Percentiles rank a stretch among this genome's conserved stretches.
Evolutionary conservation across 1,284 basidiomycete species (phyloP).

Genomic region (Puccinia hordei): DNA sequence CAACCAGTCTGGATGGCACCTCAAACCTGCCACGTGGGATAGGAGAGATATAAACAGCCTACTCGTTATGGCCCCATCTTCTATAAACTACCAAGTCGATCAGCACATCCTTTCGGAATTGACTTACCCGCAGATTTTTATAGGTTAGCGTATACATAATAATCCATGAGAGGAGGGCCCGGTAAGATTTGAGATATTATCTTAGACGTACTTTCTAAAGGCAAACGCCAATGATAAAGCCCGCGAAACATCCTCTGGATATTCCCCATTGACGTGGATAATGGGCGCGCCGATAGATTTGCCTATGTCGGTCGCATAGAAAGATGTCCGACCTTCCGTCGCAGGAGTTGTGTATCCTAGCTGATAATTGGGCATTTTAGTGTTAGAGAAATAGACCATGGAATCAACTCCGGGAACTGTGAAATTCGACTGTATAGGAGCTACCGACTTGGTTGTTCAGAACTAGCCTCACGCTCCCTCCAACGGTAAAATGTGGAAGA

Average conservation of each 20-base stretch:
- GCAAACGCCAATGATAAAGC: conserved; percentile 76
- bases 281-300: conserved; percentile 87
- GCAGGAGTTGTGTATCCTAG: conserved; percentile 85
- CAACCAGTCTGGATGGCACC: not conserved
- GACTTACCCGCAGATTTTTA: conserved; percentile 27
- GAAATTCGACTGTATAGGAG: not conserved
- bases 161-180: not conserved
- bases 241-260: conserved; percentile 74
- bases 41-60: not conserved
- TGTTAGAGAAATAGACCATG: conserved; percentile 56
- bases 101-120: conserved; percentile 55
- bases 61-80: conserved; percentile 76
- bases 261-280: conserved; percentile 86
- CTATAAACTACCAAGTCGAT: conserved; percentile 85
- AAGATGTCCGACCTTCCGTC: conserved; percentile 74
- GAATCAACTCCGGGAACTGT: conserved; percentile 57
- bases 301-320: conserved; percentile 84
- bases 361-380: conserved; percentile 15
- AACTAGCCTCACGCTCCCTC: conserved; percentile 84
- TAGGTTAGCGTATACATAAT: not conserved
- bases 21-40: not conserved
- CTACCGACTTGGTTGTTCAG: conserved; percentile 65
- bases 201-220: conserved; percentile 66
- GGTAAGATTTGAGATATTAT: not conserved
- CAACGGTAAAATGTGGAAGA: conserved; percentile 78